Conservation (phyloP, 2,329 filamentous ascomycete species). For the Lachnellula arida region DNA sequence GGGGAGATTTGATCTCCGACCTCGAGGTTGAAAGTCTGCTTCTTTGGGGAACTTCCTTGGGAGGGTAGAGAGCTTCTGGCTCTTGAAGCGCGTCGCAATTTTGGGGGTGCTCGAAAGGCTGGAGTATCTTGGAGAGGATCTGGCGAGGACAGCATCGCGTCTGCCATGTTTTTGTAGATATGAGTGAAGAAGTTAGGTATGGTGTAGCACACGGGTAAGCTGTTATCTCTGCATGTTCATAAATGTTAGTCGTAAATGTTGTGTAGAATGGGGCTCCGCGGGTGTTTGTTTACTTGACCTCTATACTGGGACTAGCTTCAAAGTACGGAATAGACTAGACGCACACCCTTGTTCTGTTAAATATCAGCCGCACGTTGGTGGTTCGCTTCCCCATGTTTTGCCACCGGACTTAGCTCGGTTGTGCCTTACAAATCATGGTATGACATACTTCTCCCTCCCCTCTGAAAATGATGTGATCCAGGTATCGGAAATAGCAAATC, state of each 20-base stretch:
- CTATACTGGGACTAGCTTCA: background rate
- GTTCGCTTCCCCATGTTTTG: too few species aligned
- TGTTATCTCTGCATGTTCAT: background rate
- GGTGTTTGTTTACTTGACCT: background rate
- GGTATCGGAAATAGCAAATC: background rate
- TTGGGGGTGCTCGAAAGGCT: conserved; percentile 25
- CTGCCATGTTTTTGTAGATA: conserved; percentile 15
- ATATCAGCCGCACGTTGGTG: too few species aligned
- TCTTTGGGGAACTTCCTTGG: conserved; percentile 30
- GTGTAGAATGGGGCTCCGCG: background rate
- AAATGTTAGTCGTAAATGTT: background rate
- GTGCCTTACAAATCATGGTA: too few species aligned
- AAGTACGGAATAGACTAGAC: background rate
- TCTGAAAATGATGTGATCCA: background rate
- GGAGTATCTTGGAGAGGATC: conserved; percentile 32
- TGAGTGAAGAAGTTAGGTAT: conserved; percentile 3
- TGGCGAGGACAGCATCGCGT: conserved; percentile 29
- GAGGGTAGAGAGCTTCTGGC: conserved; percentile 22
- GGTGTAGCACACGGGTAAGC: background rate
- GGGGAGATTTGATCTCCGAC: conserved; percentile 32
- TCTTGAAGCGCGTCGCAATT: conserved; percentile 22
- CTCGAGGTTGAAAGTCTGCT: conserved; percentile 33
- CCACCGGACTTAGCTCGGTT: too few species aligned
- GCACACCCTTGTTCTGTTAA: too few species aligned
- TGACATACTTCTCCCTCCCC: background rate